These are phyloP conservation scores for Grosmannia serpens DNA, from an alignment of 2,329 filamentous ascomycete genomes.

Conservation along the genomic window DNA sequence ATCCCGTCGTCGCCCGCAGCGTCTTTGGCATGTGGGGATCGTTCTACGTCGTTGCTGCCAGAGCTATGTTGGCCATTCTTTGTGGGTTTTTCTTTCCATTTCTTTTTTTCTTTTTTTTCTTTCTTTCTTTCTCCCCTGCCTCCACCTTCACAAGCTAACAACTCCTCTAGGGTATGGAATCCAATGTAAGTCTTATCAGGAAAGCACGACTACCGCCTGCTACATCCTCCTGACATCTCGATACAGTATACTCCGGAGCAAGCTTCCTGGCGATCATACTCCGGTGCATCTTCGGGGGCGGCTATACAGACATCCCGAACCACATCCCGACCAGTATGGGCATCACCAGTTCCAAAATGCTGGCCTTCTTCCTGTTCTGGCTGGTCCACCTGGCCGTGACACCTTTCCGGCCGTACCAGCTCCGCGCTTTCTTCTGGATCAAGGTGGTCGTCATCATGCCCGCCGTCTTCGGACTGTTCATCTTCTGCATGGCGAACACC, in stretches of 20 bases:
- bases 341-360: constrained; percentile 13
- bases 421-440: constrained; percentile 32
- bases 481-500: constrained; percentile 28
- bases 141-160: neutral
- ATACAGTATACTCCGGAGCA: constrained; percentile 10
- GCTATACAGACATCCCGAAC: constrained; percentile 22
- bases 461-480: constrained; percentile 18
- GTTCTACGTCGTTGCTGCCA: constrained; percentile 25
- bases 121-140: neutral
- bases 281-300: constrained; percentile 21
- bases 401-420: constrained; percentile 31
- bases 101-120: neutral
- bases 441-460: constrained; percentile 27
- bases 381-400: constrained; percentile 9
- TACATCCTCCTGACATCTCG: neutral
- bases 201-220: neutral
- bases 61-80: constrained; percentile 25
- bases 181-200: constrained; percentile 2
- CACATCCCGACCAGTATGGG: constrained; percentile 21
- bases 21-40: constrained; percentile 29
- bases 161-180: constrained; percentile 17
- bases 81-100: neutral
- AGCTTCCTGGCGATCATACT: constrained; percentile 13
- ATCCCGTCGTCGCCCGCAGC: constrained; percentile 16
- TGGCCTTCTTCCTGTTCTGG: constrained; percentile 15